Percentiles rank a stretch among this genome's conserved stretches.
These are phyloP conservation scores for Penicillium sp. DNA, from an alignment of 2,329 filamentous ascomycete genomes.

Conservation along the genomic window DNA sequence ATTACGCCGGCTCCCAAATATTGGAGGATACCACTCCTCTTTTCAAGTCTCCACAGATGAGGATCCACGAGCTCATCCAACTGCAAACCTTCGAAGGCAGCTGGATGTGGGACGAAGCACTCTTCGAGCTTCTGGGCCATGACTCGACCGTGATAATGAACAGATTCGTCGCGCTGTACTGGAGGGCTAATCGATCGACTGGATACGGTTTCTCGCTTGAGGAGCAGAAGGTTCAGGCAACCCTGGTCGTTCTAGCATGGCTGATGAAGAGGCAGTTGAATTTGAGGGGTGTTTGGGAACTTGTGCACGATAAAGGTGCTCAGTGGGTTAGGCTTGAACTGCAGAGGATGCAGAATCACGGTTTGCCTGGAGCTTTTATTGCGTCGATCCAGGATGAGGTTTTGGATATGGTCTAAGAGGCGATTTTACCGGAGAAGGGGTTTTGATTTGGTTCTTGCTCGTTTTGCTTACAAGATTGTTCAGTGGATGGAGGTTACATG, in stretches of 20 bases:
- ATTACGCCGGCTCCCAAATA: too few species aligned
- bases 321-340: conserved; percentile 5
- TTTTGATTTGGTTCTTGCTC: neutral
- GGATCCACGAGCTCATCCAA: conserved; percentile 38
- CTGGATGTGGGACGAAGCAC: conserved; percentile 38
- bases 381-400: neutral
- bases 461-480: neutral
- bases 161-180: neutral
- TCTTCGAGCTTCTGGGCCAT: conserved; percentile 17
- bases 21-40: too few species aligned
- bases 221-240: conserved; percentile 7
- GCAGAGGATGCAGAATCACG: neutral
- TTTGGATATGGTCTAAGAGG: neutral
- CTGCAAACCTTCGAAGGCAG: conserved; percentile 51
- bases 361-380: neutral
- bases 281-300: conserved; percentile 10
- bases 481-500: too few species aligned
- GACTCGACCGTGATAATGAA: neutral
- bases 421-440: neutral
- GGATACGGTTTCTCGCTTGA: neutral
- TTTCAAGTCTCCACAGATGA: too few species aligned
- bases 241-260: conserved; percentile 11
- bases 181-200: neutral
- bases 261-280: conserved; percentile 2
- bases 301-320: conserved; percentile 15